Evolutionary conservation across 331 rosid genomes (phyloP), one percentile per base, ranked within the genome.

Genomic region (Malus hybrid): DNA sequence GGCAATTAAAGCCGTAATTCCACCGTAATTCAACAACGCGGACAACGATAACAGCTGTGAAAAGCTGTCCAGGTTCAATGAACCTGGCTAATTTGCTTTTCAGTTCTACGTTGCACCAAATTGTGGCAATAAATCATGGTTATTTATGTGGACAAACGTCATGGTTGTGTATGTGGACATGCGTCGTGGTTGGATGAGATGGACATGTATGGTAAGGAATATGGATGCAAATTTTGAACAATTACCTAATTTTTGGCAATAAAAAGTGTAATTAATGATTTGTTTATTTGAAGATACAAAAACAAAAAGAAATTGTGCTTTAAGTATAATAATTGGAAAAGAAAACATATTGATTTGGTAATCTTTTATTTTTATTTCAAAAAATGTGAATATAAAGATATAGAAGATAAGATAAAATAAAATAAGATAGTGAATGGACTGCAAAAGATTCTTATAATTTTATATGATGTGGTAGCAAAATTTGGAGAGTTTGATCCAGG

Each of bases 61-160:
- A 8, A 36, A 44, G 6, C n/a, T 36, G 87, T 85, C 96, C 75
- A 82, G 82, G 64, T 87, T 89, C 96, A 84, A 75, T 82, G 88
- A 77, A 90, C 60, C 77, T 31, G 3, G 1, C 54, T 15, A 5
- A 6, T 4, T n/a, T 29, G 32, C 32, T 15, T 31, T 22, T 3
- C 2, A 2, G 6, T 31, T 32, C 1, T 29, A 33, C 50, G 78
- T 56, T 56, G n/a, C 6, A 16, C 6, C 75, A 13, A 12, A 46
- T 4, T 31, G 32, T 31, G 32, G 42, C 29, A 12, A 24, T 29
- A 6, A 15, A 11, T 34, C 39, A 34, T 34, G 39, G 39, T 1
- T 6, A 6, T 6, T 10, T 44, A 44, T 10, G 5, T 44, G 50
- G 50, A 44, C 50, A 11, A 11, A 11, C 50, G 50, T 11, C 50